Base-by-base conservation (phyloP, 352 stramenopile species). In the Pythium rishiriense region DNA sequence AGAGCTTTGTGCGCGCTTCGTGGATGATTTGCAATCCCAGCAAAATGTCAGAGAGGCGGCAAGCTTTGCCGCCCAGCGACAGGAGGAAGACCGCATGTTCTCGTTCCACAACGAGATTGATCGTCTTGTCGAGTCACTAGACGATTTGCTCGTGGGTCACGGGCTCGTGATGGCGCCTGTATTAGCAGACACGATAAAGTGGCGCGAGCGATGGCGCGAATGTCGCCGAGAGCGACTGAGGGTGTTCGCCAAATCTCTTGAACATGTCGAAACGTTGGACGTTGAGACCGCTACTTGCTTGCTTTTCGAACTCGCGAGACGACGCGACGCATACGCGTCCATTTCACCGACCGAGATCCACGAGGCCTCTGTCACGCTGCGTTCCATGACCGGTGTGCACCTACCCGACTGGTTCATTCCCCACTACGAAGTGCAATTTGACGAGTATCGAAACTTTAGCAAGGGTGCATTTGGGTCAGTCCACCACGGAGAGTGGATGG, bases 401-500 rank as follows among this genome's bases (percentile, higher is more conserved):
- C 14, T 65, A 17, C 58, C 58, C 15, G 28, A 41, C 1, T 65
- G 58, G 58, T 65, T 65, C 39, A 52, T 58, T 43, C 58, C 58
- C 3, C 41, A 39, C 4, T 58, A 65, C 39, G 58, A 65, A 52
- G 47, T 65, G 21, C 9, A 12, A 3, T 41, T 58, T 24, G 58
- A 39, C n/a, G 22, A 5, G 4, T n/a, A n/a, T 15, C 21, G 15
- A 22, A 26, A 5, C 28, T 68, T 81, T 46, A 56, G 68, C 25
- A 45, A 49, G 0, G 75, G 72, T 1, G 66, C 58, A 1, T 78
- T 76, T 17, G 70, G 70, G 3, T 65, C 55, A 0, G 65, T 75
- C 37, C 62, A 76, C 28, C 58, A 62, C 14, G 74, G 69, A 14
- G 64, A 66, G 29, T 82, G 72, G 72, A 68, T 70, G 25, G 68